Base-by-base conservation (phyloP, 495 filamentous ascomycete genomes). In the Daldinia concentrica region DNA sequence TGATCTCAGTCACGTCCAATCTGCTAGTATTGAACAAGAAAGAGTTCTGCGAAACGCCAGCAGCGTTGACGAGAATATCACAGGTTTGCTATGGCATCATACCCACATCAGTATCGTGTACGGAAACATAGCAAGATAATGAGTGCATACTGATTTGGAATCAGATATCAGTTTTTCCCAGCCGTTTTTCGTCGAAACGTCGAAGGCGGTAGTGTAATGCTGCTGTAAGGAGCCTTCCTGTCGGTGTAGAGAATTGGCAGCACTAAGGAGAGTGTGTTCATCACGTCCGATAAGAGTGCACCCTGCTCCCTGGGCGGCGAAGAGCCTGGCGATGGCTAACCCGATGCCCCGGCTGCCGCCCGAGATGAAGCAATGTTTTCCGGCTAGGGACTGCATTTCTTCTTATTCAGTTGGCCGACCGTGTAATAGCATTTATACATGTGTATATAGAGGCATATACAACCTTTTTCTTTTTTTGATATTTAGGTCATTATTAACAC, bases 1-100 rank as follows among this genome's bases (percentile, higher is more conserved):
- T 62, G 6, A 90, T 76, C 2, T 79, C 67, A 0, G 88, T 79
- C 34, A 91, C 78, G 0, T 83, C 76, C 0, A 65, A 64, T 0
- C 78, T 54, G 6, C 74, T 50, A 0, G 84, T 84, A 6, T 78
- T 79, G 24, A 88, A 74, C 3, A 95, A 83, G 2, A 92, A 82
- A 1, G 81, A 83, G 6, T 79, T 81, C 29, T 90, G 87, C 1
- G 89, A 83, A 14, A 92, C 80, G 15, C 93, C 93, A 0, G 93
- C 93, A 15, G 89, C 89, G 76, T 94, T 95, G 65, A 95, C 81
- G 5, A 95, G 86, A 54, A 93, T 82, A 73, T 93, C 87, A n/a
- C 36, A 55, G 29, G 27, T 58, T 58, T 43, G 11, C 36, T 74
- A 65, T 12, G 17, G 12, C 8, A 26, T 6, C 11, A 24, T 29